Conservation (phyloP, 192 early-diverging fungal species). For the Entomortierella lignicola region DNA sequence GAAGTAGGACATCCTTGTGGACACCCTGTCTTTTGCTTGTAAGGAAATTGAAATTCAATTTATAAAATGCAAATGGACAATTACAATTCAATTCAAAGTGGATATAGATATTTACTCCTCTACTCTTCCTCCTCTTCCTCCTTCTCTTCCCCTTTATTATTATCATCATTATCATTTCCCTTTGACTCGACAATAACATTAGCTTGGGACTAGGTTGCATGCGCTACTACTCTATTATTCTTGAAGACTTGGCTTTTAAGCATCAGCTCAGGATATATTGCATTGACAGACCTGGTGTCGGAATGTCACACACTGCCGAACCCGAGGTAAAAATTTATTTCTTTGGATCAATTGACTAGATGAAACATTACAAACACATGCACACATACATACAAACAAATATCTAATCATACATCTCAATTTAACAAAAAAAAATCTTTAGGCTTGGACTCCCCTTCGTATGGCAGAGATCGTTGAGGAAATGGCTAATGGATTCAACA, state of each 20-base stretch:
- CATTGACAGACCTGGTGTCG: slow-evolving; percentile 56
- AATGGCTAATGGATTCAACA: slow-evolving; percentile 54
- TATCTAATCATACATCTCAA: too few species aligned
- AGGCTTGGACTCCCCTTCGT: slow-evolving; percentile 26
- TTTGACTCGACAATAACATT: background rate
- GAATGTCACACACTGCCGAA: slow-evolving; percentile 51
- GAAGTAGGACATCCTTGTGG: slow-evolving; percentile 56
- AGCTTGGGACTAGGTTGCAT: slow-evolving; percentile 47
- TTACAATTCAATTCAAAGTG: background rate
- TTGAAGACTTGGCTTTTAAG: slow-evolving; percentile 57
- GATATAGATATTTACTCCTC: too few species aligned
- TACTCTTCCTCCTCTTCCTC: too few species aligned
- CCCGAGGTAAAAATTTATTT: slow-evolving; percentile 25
- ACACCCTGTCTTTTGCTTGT: slow-evolving; percentile 57
- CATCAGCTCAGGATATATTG: slow-evolving; percentile 57
- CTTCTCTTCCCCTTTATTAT: too few species aligned
- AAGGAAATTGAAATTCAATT: background rate
- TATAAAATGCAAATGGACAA: background rate
- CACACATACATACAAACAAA: too few species aligned
- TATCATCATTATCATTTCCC: too few species aligned
- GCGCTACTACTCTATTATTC: slow-evolving; percentile 56
- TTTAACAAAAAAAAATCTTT: background rate
- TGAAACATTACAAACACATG: too few species aligned
- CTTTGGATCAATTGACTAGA: background rate
- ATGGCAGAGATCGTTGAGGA: slow-evolving; percentile 58